A percentile compares a stretch with the other conserved stretches of the same genome.
These are phyloP conservation scores for Tolypocladium paradoxum DNA, from an alignment of 2,329 filamentous ascomycete genomes.

Conservation along the genomic window DNA sequence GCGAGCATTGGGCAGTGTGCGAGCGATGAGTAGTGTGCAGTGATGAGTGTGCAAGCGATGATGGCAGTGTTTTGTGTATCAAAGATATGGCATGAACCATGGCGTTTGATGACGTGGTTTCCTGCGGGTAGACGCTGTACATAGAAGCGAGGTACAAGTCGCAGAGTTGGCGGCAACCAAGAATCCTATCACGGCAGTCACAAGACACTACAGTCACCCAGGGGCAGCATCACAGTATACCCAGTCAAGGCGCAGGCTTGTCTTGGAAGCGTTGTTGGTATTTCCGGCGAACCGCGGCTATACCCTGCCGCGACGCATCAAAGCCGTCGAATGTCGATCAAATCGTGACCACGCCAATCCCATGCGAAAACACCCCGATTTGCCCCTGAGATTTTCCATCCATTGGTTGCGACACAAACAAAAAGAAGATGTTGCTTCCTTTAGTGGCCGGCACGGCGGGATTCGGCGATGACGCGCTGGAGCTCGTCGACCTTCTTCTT, in stretches of 20 bases:
- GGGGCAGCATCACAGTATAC: conserved; percentile 1
- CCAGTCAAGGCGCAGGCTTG: not conserved
- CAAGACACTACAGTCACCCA: not conserved
- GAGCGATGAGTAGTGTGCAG: conserved; percentile 1
- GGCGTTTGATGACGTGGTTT: not conserved
- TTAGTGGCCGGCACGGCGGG: conserved; percentile 59
- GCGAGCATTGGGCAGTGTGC: conserved; percentile 1
- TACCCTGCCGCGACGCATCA: conserved; percentile 19
- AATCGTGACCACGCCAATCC: conserved; percentile 25
- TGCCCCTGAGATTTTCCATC: not conserved
- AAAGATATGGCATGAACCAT: not conserved
- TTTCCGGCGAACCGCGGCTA: conserved; percentile 22
- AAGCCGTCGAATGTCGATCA: conserved; percentile 18
- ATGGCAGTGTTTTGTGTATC: not conserved
- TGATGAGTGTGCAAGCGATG: not conserved
- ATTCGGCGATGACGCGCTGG: conserved; percentile 93
- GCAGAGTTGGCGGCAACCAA: not conserved
- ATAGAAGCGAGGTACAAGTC: not conserved
- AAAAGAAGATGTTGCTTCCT: conserved; percentile 7
- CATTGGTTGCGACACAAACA: not conserved
- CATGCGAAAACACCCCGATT: conserved; percentile 17
- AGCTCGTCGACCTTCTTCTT: conserved; percentile 99
- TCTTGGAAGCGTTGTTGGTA: conserved; percentile 19
- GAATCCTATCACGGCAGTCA: not conserved
- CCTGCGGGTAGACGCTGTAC: not conserved